Evolutionary conservation across 805 yeast species (phyloP), one percentile per base, ranked within the genome.

Genomic region (Saturnispora ahearnii): DNA sequence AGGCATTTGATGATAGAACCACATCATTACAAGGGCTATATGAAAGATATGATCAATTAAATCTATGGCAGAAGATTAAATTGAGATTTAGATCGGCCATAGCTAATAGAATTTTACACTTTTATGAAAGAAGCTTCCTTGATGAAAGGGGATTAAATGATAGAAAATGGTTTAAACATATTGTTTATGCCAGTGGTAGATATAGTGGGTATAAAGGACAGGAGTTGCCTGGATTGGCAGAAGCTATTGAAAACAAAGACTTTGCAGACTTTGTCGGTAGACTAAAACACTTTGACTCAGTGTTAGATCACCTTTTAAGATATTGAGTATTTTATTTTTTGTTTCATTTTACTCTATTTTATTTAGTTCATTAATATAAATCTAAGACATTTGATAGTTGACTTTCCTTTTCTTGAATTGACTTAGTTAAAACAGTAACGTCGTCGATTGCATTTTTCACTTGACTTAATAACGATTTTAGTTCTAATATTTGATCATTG

Each of bases 131-230:
- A 49, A 53, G 58, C 18, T 77, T 79, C 57, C 53, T 77, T 41
- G 60, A 73, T 55, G 64, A 69, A 2, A 65, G 68, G 3, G 85
- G 85, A 1, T 66, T 79, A 18, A 72, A 69, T 13, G 68, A 65
- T 41, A 68, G 84, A 48, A 60, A 68, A 2, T 80, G 84, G 83
- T 79, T 74, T 65, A 77, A 73, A 60, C 85, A 80, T 59, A 63
- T 73, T 41, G 69, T 79, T n/a, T 79, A 67, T 60, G 79, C 83
- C 2, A 77, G 81, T 44, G 82, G 82, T 2, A 61, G 81, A 44
- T 73, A 75, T 62, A 78, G 82, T 0, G 84, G 84, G 2, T 79
- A 79, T 53, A 73, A 74, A n/a, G 82, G 82, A 4, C 79, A 75
- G 48, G 69, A 73, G 36, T 65, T 78, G 49, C 84, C 84, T 1